A percentile compares a stretch with the other conserved stretches of the same genome.
Evolutionary conservation across 2,329 filamentous ascomycete genomes (phyloP).

Genomic region (Exserohilum rostratum): DNA sequence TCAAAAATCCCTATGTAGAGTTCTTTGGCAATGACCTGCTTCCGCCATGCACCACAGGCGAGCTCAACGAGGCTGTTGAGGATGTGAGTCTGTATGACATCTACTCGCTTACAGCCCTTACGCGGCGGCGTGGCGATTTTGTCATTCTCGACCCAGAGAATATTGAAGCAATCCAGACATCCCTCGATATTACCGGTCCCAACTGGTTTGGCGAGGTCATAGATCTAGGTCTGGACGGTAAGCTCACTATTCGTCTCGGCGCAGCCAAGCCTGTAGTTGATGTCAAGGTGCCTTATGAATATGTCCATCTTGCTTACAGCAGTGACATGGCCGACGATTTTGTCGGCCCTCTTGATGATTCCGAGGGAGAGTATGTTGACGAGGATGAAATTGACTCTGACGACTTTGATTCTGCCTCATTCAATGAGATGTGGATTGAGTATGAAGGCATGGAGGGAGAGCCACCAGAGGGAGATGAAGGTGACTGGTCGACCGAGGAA

Average conservation of each 20-base stretch:
- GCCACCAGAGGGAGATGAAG: slow-evolving; percentile 38
- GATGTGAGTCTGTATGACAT: slow-evolving; percentile 67
- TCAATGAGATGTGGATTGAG: slow-evolving; percentile 48
- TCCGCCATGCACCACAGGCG: slow-evolving; percentile 53
- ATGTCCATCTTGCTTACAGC: slow-evolving; percentile 56
- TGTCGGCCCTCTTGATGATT: slow-evolving; percentile 24
- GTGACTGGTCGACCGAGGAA: slow-evolving; percentile 48
- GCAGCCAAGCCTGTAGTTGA: slow-evolving; percentile 57
- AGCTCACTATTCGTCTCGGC: slow-evolving; percentile 60
- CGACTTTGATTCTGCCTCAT: slow-evolving; percentile 41
- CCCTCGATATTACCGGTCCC: slow-evolving; percentile 28
- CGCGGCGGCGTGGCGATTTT: slow-evolving; percentile 58
- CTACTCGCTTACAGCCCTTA: slow-evolving; percentile 56
- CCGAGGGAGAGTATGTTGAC: slow-evolving; percentile 39
- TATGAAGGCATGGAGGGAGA: slow-evolving; percentile 47
- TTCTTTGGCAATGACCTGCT: slow-evolving; percentile 47
- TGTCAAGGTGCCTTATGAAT: slow-evolving; percentile 56
- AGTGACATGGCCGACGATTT: slow-evolving; percentile 49
- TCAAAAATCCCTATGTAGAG: slow-evolving; percentile 42
- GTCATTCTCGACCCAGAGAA: slow-evolving; percentile 55
- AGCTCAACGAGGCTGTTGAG: slow-evolving; percentile 51
- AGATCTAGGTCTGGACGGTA: slow-evolving; percentile 60
- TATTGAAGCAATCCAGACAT: slow-evolving; percentile 16
- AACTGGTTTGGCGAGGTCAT: slow-evolving; percentile 65
- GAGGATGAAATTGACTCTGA: slow-evolving; percentile 41